Conservation (phyloP, 2,329 filamentous ascomycete species). For the Stemphylium lycopersici region DNA sequence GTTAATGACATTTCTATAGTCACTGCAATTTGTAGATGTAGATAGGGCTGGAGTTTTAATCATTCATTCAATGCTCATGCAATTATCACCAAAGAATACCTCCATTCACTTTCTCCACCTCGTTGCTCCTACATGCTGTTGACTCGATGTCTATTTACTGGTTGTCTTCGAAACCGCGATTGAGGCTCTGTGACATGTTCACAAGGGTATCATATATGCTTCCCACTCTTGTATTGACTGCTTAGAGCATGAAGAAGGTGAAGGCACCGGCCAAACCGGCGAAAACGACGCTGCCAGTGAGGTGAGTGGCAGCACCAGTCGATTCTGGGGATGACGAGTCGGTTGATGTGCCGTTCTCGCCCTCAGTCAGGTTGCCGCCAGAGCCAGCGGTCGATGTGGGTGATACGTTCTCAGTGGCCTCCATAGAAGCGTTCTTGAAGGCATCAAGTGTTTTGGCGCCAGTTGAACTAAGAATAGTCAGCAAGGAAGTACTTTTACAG, state of each 20-base stretch:
- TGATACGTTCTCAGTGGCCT: constrained; percentile 28
- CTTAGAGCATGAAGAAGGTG: constrained; percentile 42
- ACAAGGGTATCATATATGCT: constrained; percentile 21
- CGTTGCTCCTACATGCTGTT: constrained; percentile 4
- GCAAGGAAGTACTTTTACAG: not conserved
- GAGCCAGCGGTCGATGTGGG: constrained; percentile 33
- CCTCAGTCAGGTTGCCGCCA: constrained; percentile 34
- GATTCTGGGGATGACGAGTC: constrained; percentile 12
- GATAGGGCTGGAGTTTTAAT: constrained; percentile 2
- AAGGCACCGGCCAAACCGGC: constrained; percentile 37
- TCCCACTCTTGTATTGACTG: constrained; percentile 1
- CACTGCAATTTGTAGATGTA: not conserved
- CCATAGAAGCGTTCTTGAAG: constrained; percentile 33
- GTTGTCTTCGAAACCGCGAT: not conserved
- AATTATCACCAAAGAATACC: constrained; percentile 11
- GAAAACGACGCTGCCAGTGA: constrained; percentile 32
- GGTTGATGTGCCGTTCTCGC: constrained; percentile 23
- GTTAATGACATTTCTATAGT: not conserved
- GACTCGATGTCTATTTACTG: not conserved
- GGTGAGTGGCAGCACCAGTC: constrained; percentile 35
- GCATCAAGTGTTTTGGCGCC: constrained; percentile 32
- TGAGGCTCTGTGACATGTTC: not conserved
- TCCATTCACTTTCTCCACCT: not conserved
- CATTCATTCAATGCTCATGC: constrained; percentile 13
- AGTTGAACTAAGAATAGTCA: constrained; percentile 24